phyloP scores from a whole-genome alignment of 2,329 filamentous ascomycete species.

The Pseudogymnoascus sp. region DNA sequence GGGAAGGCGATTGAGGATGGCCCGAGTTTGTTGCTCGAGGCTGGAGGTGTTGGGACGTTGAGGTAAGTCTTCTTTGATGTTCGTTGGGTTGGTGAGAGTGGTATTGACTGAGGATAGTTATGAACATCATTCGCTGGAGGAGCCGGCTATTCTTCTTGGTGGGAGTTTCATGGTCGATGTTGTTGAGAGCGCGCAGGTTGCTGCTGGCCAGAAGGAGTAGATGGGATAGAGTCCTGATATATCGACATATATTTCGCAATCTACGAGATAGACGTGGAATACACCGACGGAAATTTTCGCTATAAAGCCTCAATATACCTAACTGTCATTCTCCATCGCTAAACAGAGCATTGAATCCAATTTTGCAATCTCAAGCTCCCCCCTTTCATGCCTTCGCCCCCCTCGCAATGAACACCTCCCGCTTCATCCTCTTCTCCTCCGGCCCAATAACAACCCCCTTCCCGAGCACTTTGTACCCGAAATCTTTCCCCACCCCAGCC shows the following conservation, averaged over 20 bases:
- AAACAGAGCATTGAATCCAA: neutral
- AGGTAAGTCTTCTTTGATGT: slow-evolving; percentile 44
- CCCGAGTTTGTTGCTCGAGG: slow-evolving; percentile 75
- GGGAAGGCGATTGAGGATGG: slow-evolving; percentile 65
- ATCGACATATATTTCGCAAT: neutral
- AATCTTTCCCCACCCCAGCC: slow-evolving; percentile 52
- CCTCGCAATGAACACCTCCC: slow-evolving; percentile 43
- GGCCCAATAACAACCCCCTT: slow-evolving; percentile 40
- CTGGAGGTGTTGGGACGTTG: slow-evolving; percentile 73
- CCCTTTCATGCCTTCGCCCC: slow-evolving; percentile 32
- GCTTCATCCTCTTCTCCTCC: slow-evolving; percentile 29
- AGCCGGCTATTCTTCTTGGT: slow-evolving; percentile 72
- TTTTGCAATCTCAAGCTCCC: neutral
- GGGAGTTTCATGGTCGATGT: slow-evolving; percentile 53
- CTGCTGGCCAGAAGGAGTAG: neutral
- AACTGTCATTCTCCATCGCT: neutral
- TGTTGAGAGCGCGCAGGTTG: slow-evolving; percentile 7
- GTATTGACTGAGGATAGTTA: slow-evolving; percentile 40
- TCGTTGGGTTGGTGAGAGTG: neutral
- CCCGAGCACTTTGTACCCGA: slow-evolving; percentile 47
- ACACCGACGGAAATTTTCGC: neutral
- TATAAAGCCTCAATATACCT: neutral
- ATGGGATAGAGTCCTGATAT: neutral
- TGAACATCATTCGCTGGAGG: slow-evolving; percentile 68
- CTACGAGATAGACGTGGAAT: neutral